phyloP scores from a whole-genome alignment of 148 eudicot species.

The Nepenthes gracilis region DNA sequence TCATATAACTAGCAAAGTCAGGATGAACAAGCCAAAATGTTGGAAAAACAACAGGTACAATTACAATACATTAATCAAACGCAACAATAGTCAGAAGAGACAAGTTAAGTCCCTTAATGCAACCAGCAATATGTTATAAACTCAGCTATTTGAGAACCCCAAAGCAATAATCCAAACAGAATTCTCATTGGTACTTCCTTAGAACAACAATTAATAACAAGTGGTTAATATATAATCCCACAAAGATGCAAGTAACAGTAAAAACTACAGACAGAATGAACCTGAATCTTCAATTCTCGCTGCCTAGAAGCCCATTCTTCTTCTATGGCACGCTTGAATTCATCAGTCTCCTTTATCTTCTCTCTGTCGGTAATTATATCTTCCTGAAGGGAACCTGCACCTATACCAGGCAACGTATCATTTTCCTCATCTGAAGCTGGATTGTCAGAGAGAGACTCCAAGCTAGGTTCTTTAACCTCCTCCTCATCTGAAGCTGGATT shows the following conservation, averaged over 20 bases:
- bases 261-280: slow-evolving; percentile 4
- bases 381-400: slow-evolving; percentile 5
- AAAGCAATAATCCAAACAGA: too few relatives aligned
- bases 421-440: slow-evolving; percentile 1
- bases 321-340: slow-evolving; percentile 69
- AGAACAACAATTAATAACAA: too few relatives aligned
- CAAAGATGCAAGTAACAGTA: not conserved
- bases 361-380: slow-evolving; percentile 48
- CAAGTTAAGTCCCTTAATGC: too few relatives aligned
- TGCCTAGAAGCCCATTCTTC: slow-evolving; percentile 72
- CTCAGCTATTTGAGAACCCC: too few relatives aligned
- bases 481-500: slow-evolving; percentile 1
- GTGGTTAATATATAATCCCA: not conserved
- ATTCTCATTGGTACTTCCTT: too few relatives aligned
- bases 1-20: too few relatives aligned
- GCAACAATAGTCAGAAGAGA: too few relatives aligned
- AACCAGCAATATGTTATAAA: too few relatives aligned
- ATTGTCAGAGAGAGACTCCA: not conserved
- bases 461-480: not conserved
- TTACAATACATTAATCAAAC: too few relatives aligned
- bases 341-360: slow-evolving; percentile 86
- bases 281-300: slow-evolving; percentile 56
- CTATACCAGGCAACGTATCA: slow-evolving; percentile 6
- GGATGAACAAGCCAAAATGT: too few relatives aligned
- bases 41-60: too few relatives aligned